A percentile compares a stretch with the other conserved stretches of the same genome.
phyloP scores from a whole-genome alignment of 345 rosid species.

The Cardiospermum halicacabum region DNA sequence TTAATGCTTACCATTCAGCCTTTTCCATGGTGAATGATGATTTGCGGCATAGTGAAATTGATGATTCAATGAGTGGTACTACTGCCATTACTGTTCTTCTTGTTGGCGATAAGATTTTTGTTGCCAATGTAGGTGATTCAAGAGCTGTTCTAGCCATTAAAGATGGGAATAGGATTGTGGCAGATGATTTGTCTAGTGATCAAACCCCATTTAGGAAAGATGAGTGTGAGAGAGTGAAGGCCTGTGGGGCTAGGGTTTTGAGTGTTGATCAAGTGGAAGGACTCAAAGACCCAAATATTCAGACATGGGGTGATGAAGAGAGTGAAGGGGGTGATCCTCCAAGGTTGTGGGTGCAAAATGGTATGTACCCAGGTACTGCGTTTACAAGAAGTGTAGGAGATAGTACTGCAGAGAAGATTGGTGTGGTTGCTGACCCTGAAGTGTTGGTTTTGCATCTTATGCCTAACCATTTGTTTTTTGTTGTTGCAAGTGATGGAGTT shows the following conservation, averaged over 20 bases:
- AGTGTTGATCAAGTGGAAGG: constrained; percentile 98
- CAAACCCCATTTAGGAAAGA: constrained; percentile 95
- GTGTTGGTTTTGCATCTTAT: constrained; percentile 57
- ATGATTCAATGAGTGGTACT: constrained; percentile 93
- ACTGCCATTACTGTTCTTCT: constrained; percentile 92
- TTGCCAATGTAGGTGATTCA: constrained; percentile 98
- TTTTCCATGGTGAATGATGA: constrained; percentile 56
- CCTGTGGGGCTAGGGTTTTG: constrained; percentile 85
- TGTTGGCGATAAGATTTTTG: constrained; percentile 68
- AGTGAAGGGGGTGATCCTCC: constrained; percentile 94
- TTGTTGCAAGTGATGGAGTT: constrained; percentile 96
- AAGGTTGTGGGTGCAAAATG: constrained; percentile 89
- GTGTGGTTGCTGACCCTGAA: constrained; percentile 83
- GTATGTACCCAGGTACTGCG: constrained; percentile 94
- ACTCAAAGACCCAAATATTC: constrained; percentile 74
- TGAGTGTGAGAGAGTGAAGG: constrained; percentile 87
- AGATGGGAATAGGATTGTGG: constrained; percentile 50
- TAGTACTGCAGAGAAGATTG: constrained; percentile 75
- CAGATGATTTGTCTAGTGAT: constrained; percentile 83
- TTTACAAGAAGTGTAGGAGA: constrained; percentile 95
- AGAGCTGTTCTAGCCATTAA: constrained; percentile 85
- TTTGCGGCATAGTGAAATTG: constrained; percentile 70
- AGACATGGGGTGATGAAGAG: constrained; percentile 85
- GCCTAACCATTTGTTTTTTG: constrained; percentile 68
- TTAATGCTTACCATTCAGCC: constrained; percentile 64